These are phyloP conservation scores for Perilla frutescens DNA, from an alignment of 257 asterid genomes.

Conservation along the genomic window DNA sequence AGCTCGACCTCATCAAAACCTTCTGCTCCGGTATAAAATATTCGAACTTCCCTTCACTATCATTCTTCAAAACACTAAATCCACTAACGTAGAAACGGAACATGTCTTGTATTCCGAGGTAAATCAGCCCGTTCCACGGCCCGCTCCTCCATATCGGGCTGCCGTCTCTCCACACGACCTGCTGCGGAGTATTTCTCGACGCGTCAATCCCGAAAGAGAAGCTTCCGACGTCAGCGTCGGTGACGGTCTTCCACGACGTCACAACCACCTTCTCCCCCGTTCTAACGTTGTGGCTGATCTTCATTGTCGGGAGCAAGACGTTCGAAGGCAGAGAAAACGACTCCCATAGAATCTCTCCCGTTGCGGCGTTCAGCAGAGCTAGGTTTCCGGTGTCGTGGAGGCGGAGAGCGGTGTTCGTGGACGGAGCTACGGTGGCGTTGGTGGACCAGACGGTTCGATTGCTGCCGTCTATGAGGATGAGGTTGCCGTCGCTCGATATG, in stretches of 20 bases:
- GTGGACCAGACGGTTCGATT: background rate
- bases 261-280: background rate
- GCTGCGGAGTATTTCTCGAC: background rate
- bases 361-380: background rate
- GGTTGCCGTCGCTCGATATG: background rate
- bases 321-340: background rate
- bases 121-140: constrained; percentile 4
- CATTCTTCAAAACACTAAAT: background rate
- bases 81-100: background rate
- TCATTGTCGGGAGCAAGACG: background rate
- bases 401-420: background rate
- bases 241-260: background rate
- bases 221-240: background rate
- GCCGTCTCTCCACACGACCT: background rate
- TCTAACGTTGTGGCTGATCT: background rate
- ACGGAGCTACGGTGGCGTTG: background rate
- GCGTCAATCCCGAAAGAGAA: background rate
- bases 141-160: background rate
- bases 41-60: background rate
- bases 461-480: background rate
- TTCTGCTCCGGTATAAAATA: background rate
- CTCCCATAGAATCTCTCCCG: background rate
- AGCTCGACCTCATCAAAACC: background rate
- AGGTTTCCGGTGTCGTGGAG: background rate
- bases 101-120: background rate